Conservation (phyloP, 331 rosid genomes). For the Malus hybrid region DNA sequence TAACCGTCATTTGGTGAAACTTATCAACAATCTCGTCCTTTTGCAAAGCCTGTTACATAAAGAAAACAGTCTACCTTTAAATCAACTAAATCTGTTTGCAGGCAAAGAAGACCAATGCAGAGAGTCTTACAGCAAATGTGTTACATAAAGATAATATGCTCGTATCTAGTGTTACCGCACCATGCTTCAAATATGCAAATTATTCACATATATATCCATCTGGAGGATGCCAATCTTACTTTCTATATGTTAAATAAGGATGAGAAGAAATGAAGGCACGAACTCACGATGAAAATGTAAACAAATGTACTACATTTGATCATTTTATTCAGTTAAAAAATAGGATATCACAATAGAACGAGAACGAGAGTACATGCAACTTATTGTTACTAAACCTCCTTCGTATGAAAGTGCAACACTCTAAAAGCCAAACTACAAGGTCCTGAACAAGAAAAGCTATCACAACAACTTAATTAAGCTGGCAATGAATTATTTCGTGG, state of each 20-base stretch:
- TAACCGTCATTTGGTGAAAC: slow-evolving; percentile 50
- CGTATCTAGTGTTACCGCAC: background rate
- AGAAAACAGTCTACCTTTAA: background rate
- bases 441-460: background rate
- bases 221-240: background rate
- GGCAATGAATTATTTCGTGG: background rate
- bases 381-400: background rate
- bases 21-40: slow-evolving; percentile 39
- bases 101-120: background rate
- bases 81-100: background rate
- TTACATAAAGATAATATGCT: background rate
- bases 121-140: background rate
- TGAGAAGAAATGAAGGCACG: background rate
- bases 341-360: background rate
- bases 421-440: background rate
- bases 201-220: background rate
- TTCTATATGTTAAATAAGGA: background rate
- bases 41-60: slow-evolving; percentile 47
- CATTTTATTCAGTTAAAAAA: background rate
- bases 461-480: background rate
- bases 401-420: background rate
- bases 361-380: background rate
- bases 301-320: background rate
- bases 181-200: background rate
- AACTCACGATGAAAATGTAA: background rate